Evolutionary conservation across 2,329 filamentous ascomycete species (phyloP).

Genomic region (Hypoxylon sp.): DNA sequence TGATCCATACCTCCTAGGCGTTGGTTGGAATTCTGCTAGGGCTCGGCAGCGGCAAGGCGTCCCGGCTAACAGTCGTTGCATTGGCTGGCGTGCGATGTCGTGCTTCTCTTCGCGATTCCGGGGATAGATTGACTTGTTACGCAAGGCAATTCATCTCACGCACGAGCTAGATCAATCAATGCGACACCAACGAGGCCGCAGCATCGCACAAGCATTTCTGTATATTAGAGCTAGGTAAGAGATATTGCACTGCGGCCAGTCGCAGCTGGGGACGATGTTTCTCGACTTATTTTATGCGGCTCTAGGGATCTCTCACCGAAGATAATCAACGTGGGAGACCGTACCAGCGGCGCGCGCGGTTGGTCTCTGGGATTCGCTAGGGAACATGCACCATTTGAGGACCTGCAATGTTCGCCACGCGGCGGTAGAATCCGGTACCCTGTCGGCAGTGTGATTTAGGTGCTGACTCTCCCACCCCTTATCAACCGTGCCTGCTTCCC

Average conservation of each 20-base stretch:
- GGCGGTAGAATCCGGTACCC: conserved; percentile 10
- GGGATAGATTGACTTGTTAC: conserved; percentile 4
- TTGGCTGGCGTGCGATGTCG: conserved; percentile 23
- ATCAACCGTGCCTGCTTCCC: conserved; percentile 1
- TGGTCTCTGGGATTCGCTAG: not conserved
- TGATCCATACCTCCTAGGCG: too few species aligned
- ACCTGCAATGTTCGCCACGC: conserved; percentile 19
- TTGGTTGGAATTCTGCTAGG: conserved; percentile 7
- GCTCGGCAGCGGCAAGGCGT: conserved; percentile 31
- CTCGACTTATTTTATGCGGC: conserved; percentile 26
- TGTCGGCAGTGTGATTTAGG: conserved; percentile 30
- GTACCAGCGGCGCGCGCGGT: not conserved
- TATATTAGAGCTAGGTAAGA: conserved; percentile 13
- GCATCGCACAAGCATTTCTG: conserved; percentile 11
- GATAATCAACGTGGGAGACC: not conserved
- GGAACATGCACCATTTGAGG: not conserved
- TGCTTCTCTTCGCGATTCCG: conserved; percentile 23
- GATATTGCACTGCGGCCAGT: not conserved
- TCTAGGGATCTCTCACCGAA: conserved; percentile 9
- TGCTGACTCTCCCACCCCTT: conserved; percentile 7
- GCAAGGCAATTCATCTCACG: conserved; percentile 12
- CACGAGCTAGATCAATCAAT: conserved; percentile 10
- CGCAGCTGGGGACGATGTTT: not conserved
- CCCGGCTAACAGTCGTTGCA: conserved; percentile 9
- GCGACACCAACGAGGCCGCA: conserved; percentile 1